Evolutionary conservation across 345 rosid species (phyloP), one percentile per base, ranked within the genome.

Genomic region (Bruguiera gymnorhiza): DNA sequence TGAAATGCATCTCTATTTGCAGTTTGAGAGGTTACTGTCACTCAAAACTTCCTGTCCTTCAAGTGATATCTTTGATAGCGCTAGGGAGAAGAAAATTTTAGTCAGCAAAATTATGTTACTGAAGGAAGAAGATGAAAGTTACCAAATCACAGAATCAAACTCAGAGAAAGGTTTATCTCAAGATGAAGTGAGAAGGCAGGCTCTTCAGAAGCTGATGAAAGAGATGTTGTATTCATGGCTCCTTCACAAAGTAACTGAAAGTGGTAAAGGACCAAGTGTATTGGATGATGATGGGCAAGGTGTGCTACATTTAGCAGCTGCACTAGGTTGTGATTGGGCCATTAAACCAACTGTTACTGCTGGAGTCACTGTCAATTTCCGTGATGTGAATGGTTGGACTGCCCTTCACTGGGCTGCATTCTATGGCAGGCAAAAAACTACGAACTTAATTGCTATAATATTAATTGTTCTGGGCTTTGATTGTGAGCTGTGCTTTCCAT

Each of bases 361-460:
- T 5, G 99, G 99, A 72, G 97, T 92, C 65, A 90, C 81, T 70
- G 86, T 90, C 74, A 88, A 95, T 77, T 95, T 92, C 74, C 93
- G 97, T 6, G 97, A 95, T 78, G 81, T 78, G 19, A 90, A 90
- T 79, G 99, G 97, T 54, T 95, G 99, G 99, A 95, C 97, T 30
- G 99, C 97, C 65, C 99, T 95, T 82, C 99, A 95, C 62, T 95
- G 99, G 99, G 99, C 99, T 55, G 99, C 99, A 69, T 86, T 73
- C 74, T 87, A 73, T 78, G 97, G 99, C 86, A 92, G 97, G 97
- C 87, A 71, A 81, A 83, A 57, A 53, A 30, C 10, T 56, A 24
- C 60, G 13, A 43, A 43, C 50, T 43, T 43, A 15, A 43, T 43
- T 43, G 13, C 50, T 43, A 13, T 43, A 13, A 43, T 13, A 4